Evolutionary conservation across 495 filamentous ascomycete genomes (phyloP), one percentile per base, ranked within the genome.

Genomic region (Endocarpon pusillum): DNA sequence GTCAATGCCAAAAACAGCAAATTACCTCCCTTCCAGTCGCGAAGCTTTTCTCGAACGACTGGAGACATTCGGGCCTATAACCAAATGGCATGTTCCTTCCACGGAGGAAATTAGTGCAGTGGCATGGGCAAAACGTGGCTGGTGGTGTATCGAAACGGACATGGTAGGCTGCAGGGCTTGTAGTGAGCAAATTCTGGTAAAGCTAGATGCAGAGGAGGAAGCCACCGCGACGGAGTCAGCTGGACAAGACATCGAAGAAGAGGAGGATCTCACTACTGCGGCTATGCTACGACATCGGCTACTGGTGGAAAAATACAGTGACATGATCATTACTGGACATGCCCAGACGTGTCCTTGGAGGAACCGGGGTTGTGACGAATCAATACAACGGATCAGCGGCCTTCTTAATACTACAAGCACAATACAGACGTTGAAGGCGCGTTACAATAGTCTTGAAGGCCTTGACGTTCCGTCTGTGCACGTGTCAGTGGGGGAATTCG

Each of bases 41-140:
- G 73, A 73, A 19, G 71, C 74, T 39, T 87, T 97, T 42, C 67
- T 96, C 2, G 69, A 72, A 40, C 64, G 89, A 15, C 59, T 97
- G 28, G 77, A 76, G 41, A 89, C 86, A 1, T 97, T 89, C 43
- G 73, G 84, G 34, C 81, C 84, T 40, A 73, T 94, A 27, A 85
- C 83, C 38, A 70, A 79, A 47, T 97, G 89, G 89, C 70, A 64
- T 43, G 76, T 63, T 35, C 56, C 21, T 54, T 96, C 80, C 58
- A 82, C 89, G 3, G 62, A 79, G 8, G 55, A 60, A 22, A 76
- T 96, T 42, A 85, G 73, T 47, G 89, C 96, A 55, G 79, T 94
- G 4, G 74, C 81, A 53, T 97, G 91, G 91, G 85, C 87, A 4
- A 94, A 86, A 61, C 65, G 79, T 20, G 89, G 89, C 2, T 97